Base-by-base conservation (phyloP, 1,284 basidiomycete species). In the Golubevia sp. region DNA sequence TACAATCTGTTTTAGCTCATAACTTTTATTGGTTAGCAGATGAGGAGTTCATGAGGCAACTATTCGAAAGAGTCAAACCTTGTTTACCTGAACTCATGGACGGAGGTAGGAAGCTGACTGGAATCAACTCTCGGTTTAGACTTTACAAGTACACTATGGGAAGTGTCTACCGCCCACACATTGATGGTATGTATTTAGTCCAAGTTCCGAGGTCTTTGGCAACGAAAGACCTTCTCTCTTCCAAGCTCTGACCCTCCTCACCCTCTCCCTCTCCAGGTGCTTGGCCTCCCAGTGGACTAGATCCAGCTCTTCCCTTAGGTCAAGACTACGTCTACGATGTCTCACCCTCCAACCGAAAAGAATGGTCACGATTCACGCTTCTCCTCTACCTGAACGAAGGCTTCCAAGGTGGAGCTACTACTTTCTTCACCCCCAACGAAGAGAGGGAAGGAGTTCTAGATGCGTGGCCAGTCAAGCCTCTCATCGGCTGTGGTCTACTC, bases 311-410 rank as follows among this genome's bases (percentile, higher is more conserved):
- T n/a, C 30, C 30, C n/a, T 7, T 23, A 21, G 54, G 54, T 21
- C 54, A 55, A 55, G 54, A 55, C 24, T 55, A 55, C 54, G 54
- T 55, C 20, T 55, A 55, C 44, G 54, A 55, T 20, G 54, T 55
- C 54, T 55, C 54, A 21, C 54, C 54, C 21, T 24, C 54, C 2
- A n/a, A 55, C 21, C 20, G 20, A 30, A 55, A 55, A 55, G 54
- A 55, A 44, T 55, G 54, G 54, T 55, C 54, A 30, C n/a, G 54
- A 20, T 55, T 55, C 25, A 55, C 54, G n/a, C 54, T 55, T 30
- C 54, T 55, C 24, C 30, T 55, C 54, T 55, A 55, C 25, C 54
- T 55, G 20, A 55, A 55, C 23, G 54, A 55, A 44, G 54, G 54
- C 24, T 55, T 55, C 23, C n/a, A 55, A 20, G 54, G 54, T 34